Base-by-base conservation (phyloP, 169 alveolate species). In the Blepharisma undulans region DNA sequence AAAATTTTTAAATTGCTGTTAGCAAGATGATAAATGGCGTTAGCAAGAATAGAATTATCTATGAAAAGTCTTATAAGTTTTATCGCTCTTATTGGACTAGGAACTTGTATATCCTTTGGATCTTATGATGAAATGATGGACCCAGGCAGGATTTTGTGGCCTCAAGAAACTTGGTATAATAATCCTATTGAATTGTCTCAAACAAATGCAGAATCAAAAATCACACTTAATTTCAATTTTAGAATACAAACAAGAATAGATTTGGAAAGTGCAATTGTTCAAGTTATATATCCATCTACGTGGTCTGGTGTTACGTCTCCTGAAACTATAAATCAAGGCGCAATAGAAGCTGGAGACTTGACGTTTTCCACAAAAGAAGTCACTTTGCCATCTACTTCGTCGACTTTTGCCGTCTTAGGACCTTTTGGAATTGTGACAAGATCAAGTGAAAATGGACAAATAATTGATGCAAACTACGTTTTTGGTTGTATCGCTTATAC, bases 391-490 rank as follows among this genome's bases (percentile, higher is more conserved):
- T 59, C 34, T 5, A 27, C 60, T 29, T 71, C 90, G 4, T 85
- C 84, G 21, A 3, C 82, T 32, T 85, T 12, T 59, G 60, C 60
- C 4, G 60, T 36, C 14, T 36, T 36, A 36, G 86, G 86, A 78
- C 86, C 86, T 30, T 78, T 78, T 30, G 32, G 59, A 30, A 4
- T 78, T 27, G 86, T 78, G 60, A 78, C 86, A 27, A 78, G 86
- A 32, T n/a, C 33, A 22, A 78, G 86, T 30, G 3, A 78, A 6
- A 32, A 4, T n/a, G 86, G 86, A 78, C 86, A 78, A 30, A 78
- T 78, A 27, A n/a, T 78, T 7, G 86, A 78, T 30, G 60, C 10
- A 22, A 78, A 78, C 60, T 29, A 78, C 10, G 34, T 25, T 32
- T 78, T 78, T 12, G 86, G 60, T 8, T 36, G 60, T 8, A 36